These are phyloP conservation scores for Talaromyces proteolyticus DNA, from an alignment of 495 filamentous ascomycete species.

Conservation along the genomic window DNA sequence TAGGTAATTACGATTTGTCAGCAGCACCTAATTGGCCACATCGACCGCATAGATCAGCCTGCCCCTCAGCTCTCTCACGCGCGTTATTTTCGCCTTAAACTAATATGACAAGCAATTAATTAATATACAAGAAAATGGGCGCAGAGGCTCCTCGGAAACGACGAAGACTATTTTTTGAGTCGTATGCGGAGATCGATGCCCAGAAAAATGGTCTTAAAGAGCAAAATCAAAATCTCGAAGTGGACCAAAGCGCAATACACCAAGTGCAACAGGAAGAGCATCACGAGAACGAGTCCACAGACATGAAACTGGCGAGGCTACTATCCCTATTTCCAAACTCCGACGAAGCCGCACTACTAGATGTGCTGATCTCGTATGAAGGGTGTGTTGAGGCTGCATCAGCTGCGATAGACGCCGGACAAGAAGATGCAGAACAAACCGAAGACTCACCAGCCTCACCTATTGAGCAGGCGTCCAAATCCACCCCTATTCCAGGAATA, in stretches of 20 bases:
- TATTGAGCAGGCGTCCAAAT: conserved; percentile 3
- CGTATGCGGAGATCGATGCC: not conserved
- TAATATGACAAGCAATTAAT: not conserved
- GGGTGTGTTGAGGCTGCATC: conserved; percentile 67
- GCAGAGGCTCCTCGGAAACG: not conserved
- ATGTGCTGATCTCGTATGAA: conserved; percentile 68
- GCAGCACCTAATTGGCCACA: conserved; percentile 24
- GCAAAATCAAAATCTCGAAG: not conserved
- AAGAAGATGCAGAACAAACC: conserved; percentile 10
- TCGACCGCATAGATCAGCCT: conserved; percentile 10
- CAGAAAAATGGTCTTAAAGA: not conserved
- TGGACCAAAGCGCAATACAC: not conserved
- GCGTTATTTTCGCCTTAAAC: not conserved
- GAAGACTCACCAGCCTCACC: conserved; percentile 16
- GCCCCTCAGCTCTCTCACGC: not conserved
- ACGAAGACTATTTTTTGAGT: conserved; percentile 1
- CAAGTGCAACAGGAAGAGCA: not conserved
- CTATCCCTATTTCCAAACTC: conserved; percentile 64
- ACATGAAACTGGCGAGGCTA: conserved; percentile 80
- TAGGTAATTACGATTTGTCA: not conserved
- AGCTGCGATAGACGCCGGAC: conserved; percentile 35
- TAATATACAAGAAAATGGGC: not conserved
- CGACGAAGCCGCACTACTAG: conserved; percentile 62
- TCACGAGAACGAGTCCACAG: conserved; percentile 67
- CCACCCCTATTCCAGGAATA: conserved; percentile 16